phyloP scores from a whole-genome alignment of 805 yeast genomes.

The Millerozyma miso region DNA sequence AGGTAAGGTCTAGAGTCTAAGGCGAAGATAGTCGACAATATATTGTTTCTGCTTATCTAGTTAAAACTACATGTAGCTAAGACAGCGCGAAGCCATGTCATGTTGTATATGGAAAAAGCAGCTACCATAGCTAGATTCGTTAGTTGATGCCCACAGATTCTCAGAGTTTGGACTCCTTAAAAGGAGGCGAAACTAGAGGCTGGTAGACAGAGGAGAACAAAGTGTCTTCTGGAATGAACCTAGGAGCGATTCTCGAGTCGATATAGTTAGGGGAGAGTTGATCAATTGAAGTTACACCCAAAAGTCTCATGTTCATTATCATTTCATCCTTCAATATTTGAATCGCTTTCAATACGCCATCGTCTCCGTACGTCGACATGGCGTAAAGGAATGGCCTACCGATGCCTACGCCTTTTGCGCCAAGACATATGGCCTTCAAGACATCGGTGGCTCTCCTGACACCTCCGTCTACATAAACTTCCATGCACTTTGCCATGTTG shows the following conservation, averaged over 20 bases:
- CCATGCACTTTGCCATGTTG: conserved; percentile 47
- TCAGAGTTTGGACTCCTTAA: conserved; percentile 31
- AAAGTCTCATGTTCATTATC: conserved; percentile 58
- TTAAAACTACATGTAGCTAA: no score
- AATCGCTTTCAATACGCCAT: conserved; percentile 63
- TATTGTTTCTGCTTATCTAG: no score
- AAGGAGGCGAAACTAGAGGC: conserved; percentile 49
- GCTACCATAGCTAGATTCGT: background rate
- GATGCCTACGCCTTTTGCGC: conserved; percentile 72
- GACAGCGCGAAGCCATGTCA: no score
- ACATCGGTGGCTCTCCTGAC: conserved; percentile 73
- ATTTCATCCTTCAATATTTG: conserved; percentile 59
- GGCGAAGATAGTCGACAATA: background rate
- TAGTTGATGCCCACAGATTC: background rate
- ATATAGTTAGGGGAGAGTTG: conserved; percentile 57
- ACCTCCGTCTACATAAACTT: conserved; percentile 74
- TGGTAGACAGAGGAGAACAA: conserved; percentile 55
- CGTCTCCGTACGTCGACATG: conserved; percentile 75
- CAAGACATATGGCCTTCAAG: conserved; percentile 71
- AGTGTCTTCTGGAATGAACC: conserved; percentile 50
- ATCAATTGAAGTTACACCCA: conserved; percentile 52
- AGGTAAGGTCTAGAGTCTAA: background rate
- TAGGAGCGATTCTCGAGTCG: conserved; percentile 48
- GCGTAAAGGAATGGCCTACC: conserved; percentile 77
- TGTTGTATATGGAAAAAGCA: background rate